Evolutionary conservation across 345 rosid genomes (phyloP).

Genomic region (Adansonia digitata): DNA sequence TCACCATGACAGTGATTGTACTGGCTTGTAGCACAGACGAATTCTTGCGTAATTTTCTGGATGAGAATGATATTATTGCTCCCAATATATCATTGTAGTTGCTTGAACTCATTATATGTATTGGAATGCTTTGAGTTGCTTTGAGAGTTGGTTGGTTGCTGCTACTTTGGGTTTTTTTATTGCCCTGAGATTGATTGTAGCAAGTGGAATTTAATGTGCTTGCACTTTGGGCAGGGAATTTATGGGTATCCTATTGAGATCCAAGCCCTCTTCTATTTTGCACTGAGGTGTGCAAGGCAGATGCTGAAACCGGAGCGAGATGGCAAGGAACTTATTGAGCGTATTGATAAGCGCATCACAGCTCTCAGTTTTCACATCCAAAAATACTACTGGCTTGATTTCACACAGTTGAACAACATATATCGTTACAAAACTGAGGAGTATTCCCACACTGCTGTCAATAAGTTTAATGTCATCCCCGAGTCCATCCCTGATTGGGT

Average conservation of each 20-base stretch:
- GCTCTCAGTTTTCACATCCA: constrained; percentile 52
- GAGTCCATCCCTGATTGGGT: constrained; percentile 54
- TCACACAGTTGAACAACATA: constrained; percentile 42
- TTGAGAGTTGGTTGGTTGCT: background rate
- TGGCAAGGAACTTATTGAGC: constrained; percentile 46
- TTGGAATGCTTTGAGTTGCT: constrained; percentile 25
- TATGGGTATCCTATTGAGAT: constrained; percentile 56
- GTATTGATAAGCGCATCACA: constrained; percentile 40
- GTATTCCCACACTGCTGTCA: constrained; percentile 52
- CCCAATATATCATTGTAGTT: background rate
- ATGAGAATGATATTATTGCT: background rate
- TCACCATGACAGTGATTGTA: background rate
- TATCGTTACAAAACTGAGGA: constrained; percentile 57
- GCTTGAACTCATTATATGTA: background rate
- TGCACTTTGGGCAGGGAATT: constrained; percentile 5
- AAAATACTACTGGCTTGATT: constrained; percentile 48
- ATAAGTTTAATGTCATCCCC: constrained; percentile 49
- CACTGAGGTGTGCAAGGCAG: constrained; percentile 49
- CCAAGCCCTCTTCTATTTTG: constrained; percentile 56
- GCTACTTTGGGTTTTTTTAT: background rate
- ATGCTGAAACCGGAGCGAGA: constrained; percentile 51
- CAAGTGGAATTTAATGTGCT: background rate
- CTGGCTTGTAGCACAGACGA: background rate
- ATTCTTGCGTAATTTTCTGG: background rate
- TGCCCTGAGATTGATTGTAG: background rate